Percentiles rank a stretch among this genome's conserved stretches.
Conservation (phyloP, 2,329 filamentous ascomycete species). For the Alternaria sp. region DNA sequence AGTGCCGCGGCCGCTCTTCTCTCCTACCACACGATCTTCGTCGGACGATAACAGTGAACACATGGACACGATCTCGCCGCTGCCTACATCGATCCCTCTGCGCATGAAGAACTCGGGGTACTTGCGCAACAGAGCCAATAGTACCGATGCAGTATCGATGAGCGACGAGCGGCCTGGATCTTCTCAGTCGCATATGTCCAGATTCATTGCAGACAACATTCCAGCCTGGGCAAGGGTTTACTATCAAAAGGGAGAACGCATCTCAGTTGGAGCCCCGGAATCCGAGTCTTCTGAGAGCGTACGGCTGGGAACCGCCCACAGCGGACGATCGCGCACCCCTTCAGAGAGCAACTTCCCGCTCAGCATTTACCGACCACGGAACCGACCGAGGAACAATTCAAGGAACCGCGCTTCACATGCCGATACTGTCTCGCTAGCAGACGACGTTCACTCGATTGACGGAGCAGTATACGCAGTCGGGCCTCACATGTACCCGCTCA, state of each 20-base stretch:
- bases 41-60: constrained; percentile 44
- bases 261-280: constrained; percentile 43
- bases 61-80: constrained; percentile 49
- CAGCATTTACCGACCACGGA: constrained; percentile 48
- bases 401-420: constrained; percentile 38
- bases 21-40: constrained; percentile 29
- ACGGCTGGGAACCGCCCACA: constrained; percentile 43
- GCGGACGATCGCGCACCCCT: constrained; percentile 45
- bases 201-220: constrained; percentile 44
- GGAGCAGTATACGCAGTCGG: constrained; percentile 38
- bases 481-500: constrained; percentile 33
- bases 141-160: constrained; percentile 37
- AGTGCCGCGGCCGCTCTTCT: constrained; percentile 47
- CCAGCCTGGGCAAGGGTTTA: constrained; percentile 50
- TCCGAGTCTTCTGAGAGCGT: constrained; percentile 43
- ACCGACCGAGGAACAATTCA: constrained; percentile 48
- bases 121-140: constrained; percentile 40
- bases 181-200: constrained; percentile 44
- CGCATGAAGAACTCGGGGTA: constrained; percentile 49
- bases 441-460: constrained; percentile 34
- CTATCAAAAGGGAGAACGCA: constrained; percentile 46
- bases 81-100: constrained; percentile 47
- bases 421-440: constrained; percentile 39
- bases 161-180: constrained; percentile 46
- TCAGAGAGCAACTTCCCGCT: constrained; percentile 47